Conservation (phyloP, 805 yeast species). For the Yarrowia alimentaria region DNA sequence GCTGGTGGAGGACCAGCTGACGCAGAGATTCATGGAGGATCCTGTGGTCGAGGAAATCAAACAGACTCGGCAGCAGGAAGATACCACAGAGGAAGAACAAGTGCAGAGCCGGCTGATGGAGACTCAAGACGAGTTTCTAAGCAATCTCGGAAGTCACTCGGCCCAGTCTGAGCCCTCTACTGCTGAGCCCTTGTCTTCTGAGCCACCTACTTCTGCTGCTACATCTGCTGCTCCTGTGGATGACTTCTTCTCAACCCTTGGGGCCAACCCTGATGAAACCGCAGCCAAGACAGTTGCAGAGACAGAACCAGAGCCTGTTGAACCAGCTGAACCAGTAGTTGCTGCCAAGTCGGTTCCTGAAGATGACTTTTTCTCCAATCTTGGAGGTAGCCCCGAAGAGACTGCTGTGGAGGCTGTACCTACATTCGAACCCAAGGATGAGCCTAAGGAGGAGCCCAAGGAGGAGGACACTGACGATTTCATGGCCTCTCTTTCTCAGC, state of each 20-base stretch:
- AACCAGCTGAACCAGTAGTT: too few relatives aligned
- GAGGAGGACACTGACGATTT: slow-evolving; percentile 8
- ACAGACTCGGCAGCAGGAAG: neutral
- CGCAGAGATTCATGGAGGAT: slow-evolving; percentile 1
- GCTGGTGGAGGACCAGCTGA: slow-evolving; percentile 3
- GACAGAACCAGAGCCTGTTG: slow-evolving; percentile 15
- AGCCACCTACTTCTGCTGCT: neutral
- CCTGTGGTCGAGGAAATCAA: slow-evolving; percentile 15
- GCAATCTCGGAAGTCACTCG: neutral
- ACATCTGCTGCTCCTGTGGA: slow-evolving; percentile 12
- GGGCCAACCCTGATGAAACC: slow-evolving; percentile 1
- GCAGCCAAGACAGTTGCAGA: neutral
- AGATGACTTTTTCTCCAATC: slow-evolving; percentile 17
- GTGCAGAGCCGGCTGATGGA: neutral
- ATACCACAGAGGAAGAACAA: neutral
- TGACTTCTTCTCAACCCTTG: slow-evolving; percentile 27
- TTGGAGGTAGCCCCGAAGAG: slow-evolving; percentile 10
- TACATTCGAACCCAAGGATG: neutral
- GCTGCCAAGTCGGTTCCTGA: too few relatives aligned
- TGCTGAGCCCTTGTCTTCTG: neutral
- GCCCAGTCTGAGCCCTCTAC: neutral
- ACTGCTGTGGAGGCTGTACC: too few relatives aligned
- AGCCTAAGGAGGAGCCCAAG: slow-evolving; percentile 12
- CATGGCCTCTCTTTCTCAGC: slow-evolving; percentile 21
- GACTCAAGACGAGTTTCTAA: slow-evolving; percentile 1